Conservation (phyloP, 2,329 filamentous ascomycete species). For the Passalora sequoiae region DNA sequence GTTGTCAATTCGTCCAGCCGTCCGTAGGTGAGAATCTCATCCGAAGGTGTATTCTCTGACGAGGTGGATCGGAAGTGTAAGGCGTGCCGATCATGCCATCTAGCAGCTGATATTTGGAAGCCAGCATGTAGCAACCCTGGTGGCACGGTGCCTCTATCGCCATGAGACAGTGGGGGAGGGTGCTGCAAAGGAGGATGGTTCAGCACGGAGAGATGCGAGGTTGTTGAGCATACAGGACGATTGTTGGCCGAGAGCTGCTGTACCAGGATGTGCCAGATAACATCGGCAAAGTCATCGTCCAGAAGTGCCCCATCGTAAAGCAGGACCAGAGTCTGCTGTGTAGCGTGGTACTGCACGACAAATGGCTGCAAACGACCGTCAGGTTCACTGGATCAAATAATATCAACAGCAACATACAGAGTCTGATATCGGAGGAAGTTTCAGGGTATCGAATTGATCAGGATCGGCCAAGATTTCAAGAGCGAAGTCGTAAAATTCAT, state of each 20-base stretch:
- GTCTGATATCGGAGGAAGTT: constrained; percentile 2
- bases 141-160: constrained; percentile 1
- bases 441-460: constrained; percentile 8
- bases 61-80: constrained; percentile 9
- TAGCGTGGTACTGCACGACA: constrained; percentile 14
- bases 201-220: constrained; percentile 6
- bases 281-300: constrained; percentile 8
- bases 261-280: constrained; percentile 6
- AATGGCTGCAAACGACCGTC: constrained; percentile 7
- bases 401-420: constrained; percentile 3
- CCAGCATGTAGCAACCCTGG: constrained; percentile 10
- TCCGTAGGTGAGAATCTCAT: constrained; percentile 12
- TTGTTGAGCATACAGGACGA: not conserved
- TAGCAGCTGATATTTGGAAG: constrained; percentile 8
- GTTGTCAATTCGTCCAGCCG: constrained; percentile 12
- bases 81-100: constrained; percentile 6
- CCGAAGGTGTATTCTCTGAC: not conserved
- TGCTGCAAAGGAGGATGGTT: constrained; percentile 11
- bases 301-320: constrained; percentile 8
- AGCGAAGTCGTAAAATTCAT: constrained; percentile 10
- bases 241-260: constrained; percentile 5
- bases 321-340: constrained; percentile 6
- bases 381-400: not conserved
- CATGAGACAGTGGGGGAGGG: constrained; percentile 3
- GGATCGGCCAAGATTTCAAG: constrained; percentile 13